Evolutionary conservation across 2,329 filamentous ascomycete species (phyloP), one percentile per base, ranked within the genome.

Genomic region (Ophiostoma novo-ulmi): DNA sequence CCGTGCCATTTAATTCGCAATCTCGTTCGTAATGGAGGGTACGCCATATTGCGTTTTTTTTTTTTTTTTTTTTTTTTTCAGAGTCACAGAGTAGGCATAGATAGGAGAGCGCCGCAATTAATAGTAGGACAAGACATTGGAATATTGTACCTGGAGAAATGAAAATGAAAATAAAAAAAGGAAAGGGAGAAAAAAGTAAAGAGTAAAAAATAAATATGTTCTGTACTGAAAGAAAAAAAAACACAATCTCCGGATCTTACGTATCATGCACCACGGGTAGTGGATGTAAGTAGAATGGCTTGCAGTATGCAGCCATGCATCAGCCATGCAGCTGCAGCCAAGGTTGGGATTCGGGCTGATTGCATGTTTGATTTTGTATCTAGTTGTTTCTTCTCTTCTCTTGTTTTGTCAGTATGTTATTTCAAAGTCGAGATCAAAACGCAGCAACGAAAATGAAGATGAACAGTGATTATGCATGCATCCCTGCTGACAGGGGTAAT

Each of bases 201-300:
- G 11, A 26, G 31, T 1, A 68, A 35, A 8, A 22, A 36, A 11
- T 35, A 14, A 31, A 61, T 17, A 1, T 39, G 7, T 11, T 14
- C 52, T 31, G 31, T 31, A 44, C 22, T 48, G 26, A 68, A 58
- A 36, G 38, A 39, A 68, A 26, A 22, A 22, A 13, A 52, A 41
- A 11, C n/a, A 22, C 68, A 63, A 69, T 69, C 68, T 69, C 68
- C 55, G 68, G 52, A 69, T 69, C 67, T 69, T 69, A 63, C 52
- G 67, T 69, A 58, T 58, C 52, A 58, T 58, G 52, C 52, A 58
- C 52, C 52, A 58, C 52, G 52, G 52, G 52, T 58, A 58, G 52
- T 58, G 52, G 52, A 31, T 58, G 52, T 22, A 55, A 22, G 48
- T 26, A 31, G 52, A 55, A 69, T 41, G 67, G 67, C 67, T 65